Evolutionary conservation across 2,329 filamentous ascomycete species (phyloP).

Genomic region (Fusarium sp.): DNA sequence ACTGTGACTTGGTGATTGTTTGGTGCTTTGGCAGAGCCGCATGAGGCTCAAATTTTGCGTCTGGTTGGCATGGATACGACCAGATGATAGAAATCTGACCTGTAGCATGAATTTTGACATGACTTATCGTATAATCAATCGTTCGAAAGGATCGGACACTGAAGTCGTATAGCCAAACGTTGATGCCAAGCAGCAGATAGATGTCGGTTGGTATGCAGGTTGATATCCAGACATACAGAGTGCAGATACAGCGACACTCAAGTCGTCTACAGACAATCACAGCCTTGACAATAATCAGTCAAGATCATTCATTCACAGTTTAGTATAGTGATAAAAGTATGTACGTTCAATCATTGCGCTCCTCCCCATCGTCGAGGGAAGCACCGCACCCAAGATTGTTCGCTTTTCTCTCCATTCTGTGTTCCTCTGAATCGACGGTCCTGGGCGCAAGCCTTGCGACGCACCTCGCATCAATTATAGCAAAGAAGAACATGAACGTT

Average conservation of each 20-base stretch:
- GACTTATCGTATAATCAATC: background rate
- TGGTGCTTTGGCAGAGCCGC: background rate
- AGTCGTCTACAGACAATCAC: background rate
- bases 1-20: background rate
- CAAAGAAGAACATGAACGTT: constrained; percentile 56
- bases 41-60: background rate
- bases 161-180: background rate
- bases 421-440: constrained; percentile 60
- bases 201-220: too few species aligned
- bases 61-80: background rate
- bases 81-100: background rate
- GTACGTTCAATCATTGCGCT: constrained; percentile 71
- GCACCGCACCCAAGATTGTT: constrained; percentile 71
- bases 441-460: constrained; percentile 55
- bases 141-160: background rate
- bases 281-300: background rate
- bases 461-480: constrained; percentile 60
- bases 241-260: background rate
- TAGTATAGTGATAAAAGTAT: constrained; percentile 47
- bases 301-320: constrained; percentile 10
- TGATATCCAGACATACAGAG: background rate
- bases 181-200: background rate
- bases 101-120: background rate
- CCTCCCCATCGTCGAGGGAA: constrained; percentile 63
- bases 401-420: constrained; percentile 66